Conservation (phyloP, 352 stramenopile species). For the Globisporangium paroecandrum region DNA sequence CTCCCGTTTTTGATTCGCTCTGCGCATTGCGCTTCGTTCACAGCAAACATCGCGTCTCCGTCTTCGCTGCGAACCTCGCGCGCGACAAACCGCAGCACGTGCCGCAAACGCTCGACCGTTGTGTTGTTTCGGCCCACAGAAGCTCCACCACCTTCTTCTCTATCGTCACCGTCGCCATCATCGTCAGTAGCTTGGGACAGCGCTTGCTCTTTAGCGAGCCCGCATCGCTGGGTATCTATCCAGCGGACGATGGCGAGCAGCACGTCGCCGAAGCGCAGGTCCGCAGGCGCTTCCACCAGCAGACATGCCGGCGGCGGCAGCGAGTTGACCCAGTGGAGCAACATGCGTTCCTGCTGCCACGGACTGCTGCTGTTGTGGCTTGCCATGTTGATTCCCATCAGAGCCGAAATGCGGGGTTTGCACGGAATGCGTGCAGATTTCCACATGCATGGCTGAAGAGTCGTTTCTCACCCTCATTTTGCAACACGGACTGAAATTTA, state of each 20-base stretch:
- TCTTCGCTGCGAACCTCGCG: slow-evolving; percentile 36
- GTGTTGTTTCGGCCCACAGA: not conserved
- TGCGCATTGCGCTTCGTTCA: slow-evolving; percentile 45
- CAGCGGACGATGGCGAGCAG: slow-evolving; percentile 45
- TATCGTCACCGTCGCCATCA: not conserved
- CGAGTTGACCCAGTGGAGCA: slow-evolving; percentile 78
- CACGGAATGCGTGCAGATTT: no score
- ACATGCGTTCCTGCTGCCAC: slow-evolving; percentile 22
- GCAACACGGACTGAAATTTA: no score
- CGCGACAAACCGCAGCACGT: slow-evolving; percentile 42
- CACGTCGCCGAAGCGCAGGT: slow-evolving; percentile 61
- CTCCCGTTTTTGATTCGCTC: slow-evolving; percentile 33
- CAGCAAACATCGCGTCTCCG: slow-evolving; percentile 38
- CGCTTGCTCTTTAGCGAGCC: not conserved
- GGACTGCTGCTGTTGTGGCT: not conserved
- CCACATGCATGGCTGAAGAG: no score
- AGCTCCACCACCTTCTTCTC: not conserved
- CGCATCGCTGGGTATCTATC: slow-evolving; percentile 21
- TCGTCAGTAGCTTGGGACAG: not conserved
- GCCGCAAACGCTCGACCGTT: slow-evolving; percentile 20
- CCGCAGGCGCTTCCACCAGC: slow-evolving; percentile 48
- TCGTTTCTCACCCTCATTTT: no score
- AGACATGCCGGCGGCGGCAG: slow-evolving; percentile 55
- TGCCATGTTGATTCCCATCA: not conserved
- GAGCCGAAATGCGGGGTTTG: no score